Evolutionary conservation across 2,329 filamentous ascomycete species (phyloP), one percentile per base, ranked within the genome.

Genomic region (Xylaria polymorpha): DNA sequence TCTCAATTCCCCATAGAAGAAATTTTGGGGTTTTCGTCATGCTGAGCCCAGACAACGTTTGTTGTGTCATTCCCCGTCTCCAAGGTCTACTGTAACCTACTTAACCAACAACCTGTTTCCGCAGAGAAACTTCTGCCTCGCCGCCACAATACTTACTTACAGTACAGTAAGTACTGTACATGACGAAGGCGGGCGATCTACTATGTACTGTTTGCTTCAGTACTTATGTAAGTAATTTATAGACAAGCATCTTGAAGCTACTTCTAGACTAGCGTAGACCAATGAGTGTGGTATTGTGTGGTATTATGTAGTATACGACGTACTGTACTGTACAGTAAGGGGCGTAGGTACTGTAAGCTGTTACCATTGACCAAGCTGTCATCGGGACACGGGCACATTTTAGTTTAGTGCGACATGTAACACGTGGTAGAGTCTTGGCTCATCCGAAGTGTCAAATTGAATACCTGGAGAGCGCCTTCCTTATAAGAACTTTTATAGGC

Each of bases 351-450:
- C 25, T 29, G 25, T 29, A 29, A 10, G 18, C 18, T 29, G 39
- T 15, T 56, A 39, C 18, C 29, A 51, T 51, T 15, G 15, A 6
- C 25, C 48, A 32, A 56, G n/a, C 32, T 22, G 51, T 56, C 51
- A 10, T 29, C n/a, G 55, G 37, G 55, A 43, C 22, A 43, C 15
- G 55, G 22, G 55, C 39, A 41, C 22, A 29, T 41, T 41, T 29
- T 37, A 43, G 55, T 41, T 43, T 59, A 59, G 56, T 59, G 56
- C 56, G 56, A 56, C 41, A 20, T 22, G 35, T 39, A 25, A 53
- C 32, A 61, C 60, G 60, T 53, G 48, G 60, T 62, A 51, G 41
- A 20, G 41, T 14, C 56, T 59, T 59, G 56, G 41, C 56, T 20
- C 41, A 12, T 59, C 39, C 22, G 5, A 18, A 25, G 55, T 58